These are phyloP conservation scores for Triticum urartu DNA, from an alignment of 176 grass and related monocot species.

Conservation along the genomic window DNA sequence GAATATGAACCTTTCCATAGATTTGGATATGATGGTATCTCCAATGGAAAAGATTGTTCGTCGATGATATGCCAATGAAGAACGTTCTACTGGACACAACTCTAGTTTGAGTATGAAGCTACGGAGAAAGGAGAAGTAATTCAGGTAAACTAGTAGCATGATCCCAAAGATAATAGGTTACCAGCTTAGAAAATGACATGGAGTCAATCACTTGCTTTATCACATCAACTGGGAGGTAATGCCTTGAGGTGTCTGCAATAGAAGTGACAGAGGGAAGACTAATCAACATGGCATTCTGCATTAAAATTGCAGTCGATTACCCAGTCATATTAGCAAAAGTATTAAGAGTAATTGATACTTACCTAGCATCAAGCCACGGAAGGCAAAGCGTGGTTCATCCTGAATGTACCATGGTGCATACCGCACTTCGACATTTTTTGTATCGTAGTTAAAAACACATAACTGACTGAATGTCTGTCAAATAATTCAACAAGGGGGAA, in stretches of 20 bases:
- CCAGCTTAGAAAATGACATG: constrained; percentile 98
- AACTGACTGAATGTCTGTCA: constrained; percentile 93
- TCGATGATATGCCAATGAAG: constrained; percentile 99
- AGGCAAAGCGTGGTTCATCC: constrained; percentile 88
- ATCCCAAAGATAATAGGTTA: constrained; percentile 38
- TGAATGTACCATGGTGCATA: constrained; percentile 87
- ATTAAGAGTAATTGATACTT: neutral
- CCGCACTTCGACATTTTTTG: constrained; percentile 78
- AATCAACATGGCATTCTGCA: constrained; percentile 5
- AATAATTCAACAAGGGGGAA: constrained; percentile 1
- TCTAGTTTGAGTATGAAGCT: constrained; percentile 40
- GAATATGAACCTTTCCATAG: constrained; percentile 90
- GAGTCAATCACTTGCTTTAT: constrained; percentile 93
- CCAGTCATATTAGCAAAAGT: neutral
- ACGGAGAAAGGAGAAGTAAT: constrained; percentile 16
- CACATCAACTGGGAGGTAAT: constrained; percentile 81
- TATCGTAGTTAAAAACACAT: constrained; percentile 82
- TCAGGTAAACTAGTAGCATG: constrained; percentile 8
- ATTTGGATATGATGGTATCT: constrained; percentile 85
- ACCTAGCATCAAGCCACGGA: constrained; percentile 79
- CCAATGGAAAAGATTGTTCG: constrained; percentile 87
- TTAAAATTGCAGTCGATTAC: neutral
- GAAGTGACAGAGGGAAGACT: constrained; percentile 13
- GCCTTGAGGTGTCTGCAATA: constrained; percentile 78
- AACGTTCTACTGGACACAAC: constrained; percentile 95